Percentiles rank a stretch among this genome's conserved stretches.
Conservation (phyloP, 2,329 filamentous ascomycete species). For the Cyclaneusma minus region DNA sequence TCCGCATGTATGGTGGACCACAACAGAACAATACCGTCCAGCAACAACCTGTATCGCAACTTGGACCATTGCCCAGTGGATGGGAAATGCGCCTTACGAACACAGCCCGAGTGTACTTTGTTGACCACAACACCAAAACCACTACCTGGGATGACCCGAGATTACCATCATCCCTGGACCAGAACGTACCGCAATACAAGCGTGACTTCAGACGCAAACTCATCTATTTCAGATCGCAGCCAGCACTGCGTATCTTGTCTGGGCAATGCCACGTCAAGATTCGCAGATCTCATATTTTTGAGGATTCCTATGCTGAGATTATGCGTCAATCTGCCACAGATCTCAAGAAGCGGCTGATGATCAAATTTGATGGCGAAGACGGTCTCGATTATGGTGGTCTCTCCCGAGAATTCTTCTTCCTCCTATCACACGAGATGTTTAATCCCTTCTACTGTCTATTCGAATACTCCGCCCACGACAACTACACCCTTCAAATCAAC, state of each 20-base stretch:
- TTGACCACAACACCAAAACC: slow-evolving; percentile 98
- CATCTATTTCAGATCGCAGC: slow-evolving; percentile 98
- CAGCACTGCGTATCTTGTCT: slow-evolving; percentile 84
- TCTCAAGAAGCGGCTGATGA: slow-evolving; percentile 96
- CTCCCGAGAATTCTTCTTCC: slow-evolving; percentile 97
- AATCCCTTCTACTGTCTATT: slow-evolving; percentile 99
- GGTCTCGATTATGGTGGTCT: slow-evolving; percentile 95
- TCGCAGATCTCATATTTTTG: slow-evolving; percentile 89
- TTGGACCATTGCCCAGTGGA: slow-evolving; percentile 86
- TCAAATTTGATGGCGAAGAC: slow-evolving; percentile 98
- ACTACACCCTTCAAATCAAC: slow-evolving; percentile 99
- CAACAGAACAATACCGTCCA: slow-evolving; percentile 83
- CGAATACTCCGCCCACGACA: slow-evolving; percentile 98
- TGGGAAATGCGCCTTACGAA: slow-evolving; percentile 99
- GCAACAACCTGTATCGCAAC: slow-evolving; percentile 91
- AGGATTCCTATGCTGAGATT: slow-evolving; percentile 97
- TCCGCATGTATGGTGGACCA: slow-evolving; percentile 87
- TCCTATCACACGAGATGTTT: slow-evolving; percentile 99
- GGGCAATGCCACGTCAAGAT: slow-evolving; percentile 99
- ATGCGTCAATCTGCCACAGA: slow-evolving; percentile 92
- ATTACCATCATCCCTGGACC: slow-evolving; percentile 86
- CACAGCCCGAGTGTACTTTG: slow-evolving; percentile 94
- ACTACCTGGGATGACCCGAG: slow-evolving; percentile 98
- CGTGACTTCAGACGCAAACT: slow-evolving; percentile 95
- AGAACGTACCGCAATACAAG: slow-evolving; percentile 99